These are phyloP conservation scores for Dactylella cylindrospora DNA, from an alignment of 2,329 filamentous ascomycete genomes.

Conservation along the genomic window DNA sequence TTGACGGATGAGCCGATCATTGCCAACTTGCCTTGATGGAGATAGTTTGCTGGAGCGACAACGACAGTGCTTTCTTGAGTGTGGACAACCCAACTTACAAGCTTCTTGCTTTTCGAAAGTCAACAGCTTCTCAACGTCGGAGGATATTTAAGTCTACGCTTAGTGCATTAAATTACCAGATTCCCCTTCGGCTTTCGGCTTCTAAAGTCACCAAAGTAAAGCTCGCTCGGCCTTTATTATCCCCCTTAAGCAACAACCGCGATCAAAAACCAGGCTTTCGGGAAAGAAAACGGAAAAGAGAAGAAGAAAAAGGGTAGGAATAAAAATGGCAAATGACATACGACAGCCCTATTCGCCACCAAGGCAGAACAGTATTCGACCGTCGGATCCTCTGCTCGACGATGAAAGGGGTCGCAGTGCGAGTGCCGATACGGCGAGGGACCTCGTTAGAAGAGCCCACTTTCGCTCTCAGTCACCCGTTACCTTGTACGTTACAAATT, in stretches of 20 bases:
- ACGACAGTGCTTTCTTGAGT: no score
- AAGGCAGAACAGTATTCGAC: no score
- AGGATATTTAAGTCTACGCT: no score
- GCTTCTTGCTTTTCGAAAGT: no score
- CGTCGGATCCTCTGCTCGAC: slow-evolving; percentile 60
- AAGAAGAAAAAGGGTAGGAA: background rate
- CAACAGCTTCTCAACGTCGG: no score
- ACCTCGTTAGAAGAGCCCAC: slow-evolving; percentile 47
- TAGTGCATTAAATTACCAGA: no score
- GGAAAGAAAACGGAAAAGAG: background rate
- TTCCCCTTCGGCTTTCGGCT: background rate
- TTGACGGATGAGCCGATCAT: no score
- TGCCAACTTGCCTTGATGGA: no score
- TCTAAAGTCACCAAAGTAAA: background rate
- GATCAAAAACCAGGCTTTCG: no score
- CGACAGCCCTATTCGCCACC: no score
- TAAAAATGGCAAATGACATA: background rate
- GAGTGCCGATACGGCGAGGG: slow-evolving; percentile 25
- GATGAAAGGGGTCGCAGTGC: slow-evolving; percentile 50
- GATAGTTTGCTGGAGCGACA: no score
- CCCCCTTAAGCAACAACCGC: background rate
- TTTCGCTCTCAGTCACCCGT: slow-evolving; percentile 51
- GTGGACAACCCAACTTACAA: no score
- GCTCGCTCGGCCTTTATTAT: background rate
- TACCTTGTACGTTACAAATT: slow-evolving; percentile 50